Conservation (phyloP, 129 eudicot species). For the Chrysanthemum lavandulifolium region DNA sequence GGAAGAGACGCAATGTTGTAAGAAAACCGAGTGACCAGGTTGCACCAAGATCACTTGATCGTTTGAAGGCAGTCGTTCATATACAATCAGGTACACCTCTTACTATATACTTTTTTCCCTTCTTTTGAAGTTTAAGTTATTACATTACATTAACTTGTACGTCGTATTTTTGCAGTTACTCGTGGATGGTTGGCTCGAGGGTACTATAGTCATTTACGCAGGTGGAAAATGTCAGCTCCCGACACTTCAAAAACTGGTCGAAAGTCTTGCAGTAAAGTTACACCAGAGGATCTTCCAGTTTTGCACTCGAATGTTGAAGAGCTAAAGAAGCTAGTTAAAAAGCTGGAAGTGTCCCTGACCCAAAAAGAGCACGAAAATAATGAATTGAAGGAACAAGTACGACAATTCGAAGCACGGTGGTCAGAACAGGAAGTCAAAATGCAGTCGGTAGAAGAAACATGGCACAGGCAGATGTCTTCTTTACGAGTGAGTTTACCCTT, state of each 20-base stretch:
- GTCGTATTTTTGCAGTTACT: slow-evolving; percentile 42
- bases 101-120: background rate
- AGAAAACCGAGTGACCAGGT: slow-evolving; percentile 34
- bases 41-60: slow-evolving; percentile 39
- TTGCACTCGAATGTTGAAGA: slow-evolving; percentile 49
- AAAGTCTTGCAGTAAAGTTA: slow-evolving; percentile 34
- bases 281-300: slow-evolving; percentile 18
- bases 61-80: slow-evolving; percentile 59
- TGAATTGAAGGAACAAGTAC: slow-evolving; percentile 50
- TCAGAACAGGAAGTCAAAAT: slow-evolving; percentile 72
- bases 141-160: background rate
- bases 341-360: slow-evolving; percentile 47
- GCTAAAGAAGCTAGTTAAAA: slow-evolving; percentile 54
- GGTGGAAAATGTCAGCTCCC: slow-evolving; percentile 26
- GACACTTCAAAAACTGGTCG: slow-evolving; percentile 25
- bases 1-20: slow-evolving; percentile 41
- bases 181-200: slow-evolving; percentile 88
- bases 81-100: slow-evolving; percentile 72
- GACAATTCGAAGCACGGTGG: slow-evolving; percentile 61
- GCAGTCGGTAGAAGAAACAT: slow-evolving; percentile 80
- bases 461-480: slow-evolving; percentile 77
- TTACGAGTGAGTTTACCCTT: slow-evolving; percentile 69
- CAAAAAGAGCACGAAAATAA: slow-evolving; percentile 71
- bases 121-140: background rate
- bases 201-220: slow-evolving; percentile 41